Conservation (phyloP, 2,329 filamentous ascomycete species). For the Diaporthe capsici region DNA sequence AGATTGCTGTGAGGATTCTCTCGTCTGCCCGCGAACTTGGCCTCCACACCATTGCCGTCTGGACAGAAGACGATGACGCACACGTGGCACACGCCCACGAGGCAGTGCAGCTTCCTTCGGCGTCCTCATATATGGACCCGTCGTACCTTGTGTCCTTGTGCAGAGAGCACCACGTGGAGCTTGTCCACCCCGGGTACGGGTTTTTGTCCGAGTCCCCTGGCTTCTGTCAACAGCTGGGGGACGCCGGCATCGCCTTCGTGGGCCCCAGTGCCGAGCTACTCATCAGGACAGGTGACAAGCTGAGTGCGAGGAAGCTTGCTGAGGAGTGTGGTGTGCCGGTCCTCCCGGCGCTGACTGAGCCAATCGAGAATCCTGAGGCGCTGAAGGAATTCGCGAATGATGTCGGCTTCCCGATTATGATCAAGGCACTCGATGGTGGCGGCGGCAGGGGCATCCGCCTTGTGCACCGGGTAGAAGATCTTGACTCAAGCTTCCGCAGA, state of each 20-base stretch:
- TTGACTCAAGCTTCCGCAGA: slow-evolving; percentile 62
- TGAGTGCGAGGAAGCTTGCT: slow-evolving; percentile 35
- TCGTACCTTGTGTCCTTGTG: slow-evolving; percentile 32
- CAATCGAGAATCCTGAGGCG: not conserved
- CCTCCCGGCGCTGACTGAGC: slow-evolving; percentile 15
- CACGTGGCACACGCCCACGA: slow-evolving; percentile 67
- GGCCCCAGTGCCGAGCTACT: slow-evolving; percentile 32
- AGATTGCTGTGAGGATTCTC: slow-evolving; percentile 74
- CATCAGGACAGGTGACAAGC: slow-evolving; percentile 33
- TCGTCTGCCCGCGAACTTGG: slow-evolving; percentile 70
- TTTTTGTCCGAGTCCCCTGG: slow-evolving; percentile 36
- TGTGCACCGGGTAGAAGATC: slow-evolving; percentile 57
- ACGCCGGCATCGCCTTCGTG: slow-evolving; percentile 26
- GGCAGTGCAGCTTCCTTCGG: slow-evolving; percentile 63
- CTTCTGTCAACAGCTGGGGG: slow-evolving; percentile 28
- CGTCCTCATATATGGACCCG: slow-evolving; percentile 33
- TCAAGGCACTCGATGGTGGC: slow-evolving; percentile 76
- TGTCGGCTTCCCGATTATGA: slow-evolving; percentile 32
- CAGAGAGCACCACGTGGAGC: slow-evolving; percentile 22
- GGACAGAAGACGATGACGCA: slow-evolving; percentile 67
- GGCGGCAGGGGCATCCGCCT: slow-evolving; percentile 73
- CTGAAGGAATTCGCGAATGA: slow-evolving; percentile 2
- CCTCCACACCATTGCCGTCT: slow-evolving; percentile 69
- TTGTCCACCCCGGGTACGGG: slow-evolving; percentile 38
- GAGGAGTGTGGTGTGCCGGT: slow-evolving; percentile 25